phyloP scores from a whole-genome alignment of 1,284 basidiomycete genomes.

The Microstroma glucosiphilum region DNA sequence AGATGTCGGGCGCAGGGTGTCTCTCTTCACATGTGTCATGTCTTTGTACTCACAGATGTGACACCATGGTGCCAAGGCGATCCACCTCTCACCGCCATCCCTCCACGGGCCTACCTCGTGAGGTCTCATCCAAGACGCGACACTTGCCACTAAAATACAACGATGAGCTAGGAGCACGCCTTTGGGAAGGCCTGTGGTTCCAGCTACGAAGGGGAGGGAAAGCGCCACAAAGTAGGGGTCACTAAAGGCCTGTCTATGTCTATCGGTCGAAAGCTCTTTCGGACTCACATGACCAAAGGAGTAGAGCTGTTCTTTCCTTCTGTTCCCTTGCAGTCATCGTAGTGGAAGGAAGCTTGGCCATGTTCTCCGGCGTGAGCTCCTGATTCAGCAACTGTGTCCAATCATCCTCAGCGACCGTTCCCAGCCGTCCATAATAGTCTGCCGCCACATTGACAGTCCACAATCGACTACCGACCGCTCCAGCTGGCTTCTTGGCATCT shows the following conservation, averaged over 20 bases:
- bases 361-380: not conserved
- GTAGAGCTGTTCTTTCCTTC: constrained; percentile 31
- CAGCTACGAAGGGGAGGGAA: constrained; percentile 9
- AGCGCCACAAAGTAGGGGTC: no score
- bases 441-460: no score
- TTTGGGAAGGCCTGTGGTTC: constrained; percentile 51
- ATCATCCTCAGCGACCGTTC: no score
- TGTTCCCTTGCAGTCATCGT: constrained; percentile 25
- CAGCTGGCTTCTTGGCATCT: no score
- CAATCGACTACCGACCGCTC: no score
- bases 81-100: constrained; percentile 39
- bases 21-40: not conserved
- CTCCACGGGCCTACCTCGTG: constrained; percentile 11
- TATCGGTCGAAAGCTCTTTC: no score
- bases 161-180: constrained; percentile 50
- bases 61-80: constrained; percentile 51
- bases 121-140: constrained; percentile 31
- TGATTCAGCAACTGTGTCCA: no score
- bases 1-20: not conserved
- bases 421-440: no score
- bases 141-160: constrained; percentile 39
- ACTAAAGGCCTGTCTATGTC: no score
- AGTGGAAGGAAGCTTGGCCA: constrained; percentile 14
- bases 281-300: constrained; percentile 47
- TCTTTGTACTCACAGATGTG: constrained; percentile 37